Base-by-base conservation (phyloP, 345 rosid genomes). In the Acer negundo region DNA sequence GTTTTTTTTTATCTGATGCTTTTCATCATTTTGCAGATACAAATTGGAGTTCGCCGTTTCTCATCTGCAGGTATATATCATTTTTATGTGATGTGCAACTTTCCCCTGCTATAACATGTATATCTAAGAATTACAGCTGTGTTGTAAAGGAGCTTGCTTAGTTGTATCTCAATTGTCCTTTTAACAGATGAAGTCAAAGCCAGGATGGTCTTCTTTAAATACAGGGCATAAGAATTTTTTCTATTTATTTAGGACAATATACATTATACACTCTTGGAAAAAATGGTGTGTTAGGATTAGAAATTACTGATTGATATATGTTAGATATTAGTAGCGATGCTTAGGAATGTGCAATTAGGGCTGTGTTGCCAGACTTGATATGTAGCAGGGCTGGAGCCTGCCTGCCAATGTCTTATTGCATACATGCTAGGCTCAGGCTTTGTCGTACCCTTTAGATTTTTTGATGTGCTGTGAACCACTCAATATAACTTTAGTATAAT, bases 51-150 rank as follows among this genome's bases (percentile, higher is more conserved):
- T 19, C 91, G 85, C 20, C 80, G 80, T 77, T 93, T 93, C 82
- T 93, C 98, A 67, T 87, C 97, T 67, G 55, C 92, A 82, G 99
- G 99, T 93, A 89, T 74, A 44, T 79, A 74, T 67, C 46, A n/a
- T 78, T 70, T 69, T 78, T 66, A 58, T 78, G 23, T 62, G 10
- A 70, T 70, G 51, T 6, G 26, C 58, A 53, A 11, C 24, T 16
- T 69, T 23, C 59, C 56, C 38, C 3, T 72, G 24, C 53, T 59
- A 46, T 49, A 51, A 15, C 46, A 55, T 66, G 42, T 42, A 23
- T 67, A 46, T 61, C 61, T 38, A 38, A 35, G 11, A 12, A 10
- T 70, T 70, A 70, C 1, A 19, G n/a, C n/a, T 56, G 40, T n/a
- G 64, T 62, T 62, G 28, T n/a, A 3, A 78, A 15, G 80, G 40